Conservation (phyloP, 2,329 filamentous ascomycete genomes). For the Aspergillus niger region DNA sequence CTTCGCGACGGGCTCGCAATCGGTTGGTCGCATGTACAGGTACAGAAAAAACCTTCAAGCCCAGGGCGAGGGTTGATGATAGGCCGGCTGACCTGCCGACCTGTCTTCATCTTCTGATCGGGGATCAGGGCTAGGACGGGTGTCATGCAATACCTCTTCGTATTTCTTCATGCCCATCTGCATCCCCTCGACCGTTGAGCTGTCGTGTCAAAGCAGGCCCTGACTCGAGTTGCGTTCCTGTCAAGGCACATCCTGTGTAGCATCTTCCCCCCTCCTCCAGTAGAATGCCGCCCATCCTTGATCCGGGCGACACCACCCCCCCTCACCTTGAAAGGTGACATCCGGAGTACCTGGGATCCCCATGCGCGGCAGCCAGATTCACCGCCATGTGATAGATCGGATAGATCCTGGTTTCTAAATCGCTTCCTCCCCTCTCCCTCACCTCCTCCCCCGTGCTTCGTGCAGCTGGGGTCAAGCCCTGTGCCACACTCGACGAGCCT, state of each 20-base stretch:
- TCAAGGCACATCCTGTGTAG: not conserved
- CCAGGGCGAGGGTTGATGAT: not conserved
- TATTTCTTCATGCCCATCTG: constrained; percentile 8
- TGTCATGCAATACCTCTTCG: constrained; percentile 7
- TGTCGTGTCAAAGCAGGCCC: constrained; percentile 5
- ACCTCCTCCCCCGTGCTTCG: constrained; percentile 15
- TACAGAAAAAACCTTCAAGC: not conserved
- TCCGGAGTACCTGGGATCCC: constrained; percentile 9
- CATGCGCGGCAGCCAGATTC: constrained; percentile 20
- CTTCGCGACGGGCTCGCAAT: not conserved
- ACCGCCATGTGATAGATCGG: constrained; percentile 37
- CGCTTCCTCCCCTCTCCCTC: not conserved
- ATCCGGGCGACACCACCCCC: not conserved
- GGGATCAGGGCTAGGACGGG: not conserved
- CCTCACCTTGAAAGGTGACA: constrained; percentile 13
- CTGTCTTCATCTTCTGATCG: not conserved
- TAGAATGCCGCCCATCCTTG: not conserved
- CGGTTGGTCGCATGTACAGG: not conserved
- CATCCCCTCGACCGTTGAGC: constrained; percentile 5
- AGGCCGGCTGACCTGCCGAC: not conserved
- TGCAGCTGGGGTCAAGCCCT: constrained; percentile 9
- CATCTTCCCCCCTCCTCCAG: not conserved
- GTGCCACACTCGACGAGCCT: not conserved
- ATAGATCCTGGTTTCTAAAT: constrained; percentile 13
- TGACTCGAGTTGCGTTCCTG: not conserved